phyloP scores from a whole-genome alignment of 257 asterid species.

The Thymus mandschuricus region DNA sequence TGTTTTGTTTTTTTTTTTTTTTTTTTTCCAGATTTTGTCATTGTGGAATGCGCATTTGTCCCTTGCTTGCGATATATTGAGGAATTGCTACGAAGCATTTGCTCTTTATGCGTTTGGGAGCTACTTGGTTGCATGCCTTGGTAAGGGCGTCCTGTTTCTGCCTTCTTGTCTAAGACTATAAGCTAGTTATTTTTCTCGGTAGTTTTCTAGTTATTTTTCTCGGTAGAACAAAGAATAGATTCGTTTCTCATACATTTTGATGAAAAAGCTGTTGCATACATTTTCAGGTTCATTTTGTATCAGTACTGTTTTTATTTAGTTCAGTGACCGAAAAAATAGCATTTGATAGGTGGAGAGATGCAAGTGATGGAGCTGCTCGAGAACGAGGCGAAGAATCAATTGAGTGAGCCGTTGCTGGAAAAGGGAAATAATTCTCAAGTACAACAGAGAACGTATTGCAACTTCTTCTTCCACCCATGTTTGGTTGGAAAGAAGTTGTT shows the following conservation, averaged over 20 bases:
- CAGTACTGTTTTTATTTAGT: constrained; percentile 2
- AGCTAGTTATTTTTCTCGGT: background rate
- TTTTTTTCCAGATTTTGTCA: constrained; percentile 67
- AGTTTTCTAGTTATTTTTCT: background rate
- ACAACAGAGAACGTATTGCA: constrained; percentile 41
- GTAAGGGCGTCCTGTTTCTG: constrained; percentile 41
- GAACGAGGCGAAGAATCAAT: constrained; percentile 61
- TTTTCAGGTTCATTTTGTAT: background rate
- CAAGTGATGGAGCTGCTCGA: constrained; percentile 68
- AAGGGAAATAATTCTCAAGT: constrained; percentile 37
- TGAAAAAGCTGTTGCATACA: no score
- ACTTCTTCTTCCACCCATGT: constrained; percentile 68
- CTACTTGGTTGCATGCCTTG: constrained; percentile 95
- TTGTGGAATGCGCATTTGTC: constrained; percentile 74
- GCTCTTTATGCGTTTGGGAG: constrained; percentile 96
- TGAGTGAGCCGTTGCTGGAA: constrained; percentile 67
- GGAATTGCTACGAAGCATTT: constrained; percentile 95
- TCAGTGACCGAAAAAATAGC: constrained; percentile 21
- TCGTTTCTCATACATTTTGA: background rate
- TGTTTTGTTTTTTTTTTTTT: no score
- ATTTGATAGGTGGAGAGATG: constrained; percentile 72
- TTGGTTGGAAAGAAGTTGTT: constrained; percentile 70
- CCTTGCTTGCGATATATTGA: constrained; percentile 84
- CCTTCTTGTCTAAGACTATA: background rate
- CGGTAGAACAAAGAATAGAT: background rate